Conservation (phyloP, 305 asterid genomes). For the Lippia alba region DNA sequence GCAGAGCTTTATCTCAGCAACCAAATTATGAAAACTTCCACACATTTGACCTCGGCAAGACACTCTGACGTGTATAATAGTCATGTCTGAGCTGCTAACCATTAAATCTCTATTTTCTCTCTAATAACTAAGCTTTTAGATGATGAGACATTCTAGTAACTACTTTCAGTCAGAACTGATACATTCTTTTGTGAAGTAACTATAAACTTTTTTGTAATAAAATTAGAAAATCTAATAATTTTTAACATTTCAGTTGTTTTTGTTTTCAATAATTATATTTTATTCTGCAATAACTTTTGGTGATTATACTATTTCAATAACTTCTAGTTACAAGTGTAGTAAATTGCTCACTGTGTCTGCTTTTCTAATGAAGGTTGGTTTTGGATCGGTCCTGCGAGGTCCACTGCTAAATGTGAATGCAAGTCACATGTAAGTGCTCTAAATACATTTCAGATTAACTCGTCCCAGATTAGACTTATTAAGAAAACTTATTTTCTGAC, state of each 20-base stretch:
- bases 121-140: conserved; percentile 13
- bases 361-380: conserved; percentile 70
- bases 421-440: conserved; percentile 56
- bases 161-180: neutral
- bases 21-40: neutral
- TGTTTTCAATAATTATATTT: conserved; percentile 3
- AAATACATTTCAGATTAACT: conserved; percentile 5
- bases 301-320: conserved; percentile 26
- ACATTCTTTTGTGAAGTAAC: conserved; percentile 21
- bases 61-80: conserved; percentile 5
- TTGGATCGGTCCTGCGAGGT: conserved; percentile 82
- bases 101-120: conserved; percentile 14
- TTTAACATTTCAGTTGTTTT: neutral
- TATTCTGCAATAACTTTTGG: conserved; percentile 18
- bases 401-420: conserved; percentile 66
- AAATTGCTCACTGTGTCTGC: conserved; percentile 34
- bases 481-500: conserved; percentile 13
- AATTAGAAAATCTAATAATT: conserved; percentile 14
- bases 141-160: conserved; percentile 24
- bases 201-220: conserved; percentile 22
- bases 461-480: conserved; percentile 29
- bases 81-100: conserved; percentile 18
- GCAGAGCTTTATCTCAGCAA: neutral
- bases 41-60: conserved; percentile 8
- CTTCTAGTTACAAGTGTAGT: conserved; percentile 21